phyloP scores from a whole-genome alignment of 2,329 filamentous ascomycete species.

The Aureobasidium sp. region DNA sequence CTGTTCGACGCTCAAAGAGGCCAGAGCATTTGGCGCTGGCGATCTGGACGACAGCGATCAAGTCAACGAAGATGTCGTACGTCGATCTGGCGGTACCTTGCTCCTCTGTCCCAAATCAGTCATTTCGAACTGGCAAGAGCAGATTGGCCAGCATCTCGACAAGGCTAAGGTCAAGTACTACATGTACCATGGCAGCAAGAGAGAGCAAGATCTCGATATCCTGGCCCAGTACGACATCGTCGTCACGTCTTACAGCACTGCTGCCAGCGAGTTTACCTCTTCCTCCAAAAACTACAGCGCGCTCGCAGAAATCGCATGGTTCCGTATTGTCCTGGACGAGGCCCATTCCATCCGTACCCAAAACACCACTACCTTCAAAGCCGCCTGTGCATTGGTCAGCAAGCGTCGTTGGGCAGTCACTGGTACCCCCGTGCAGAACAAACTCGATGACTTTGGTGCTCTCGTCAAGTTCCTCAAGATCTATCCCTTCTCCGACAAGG shows the following conservation, averaged over 20 bases:
- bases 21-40: slow-evolving; percentile 52
- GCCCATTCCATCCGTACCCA: slow-evolving; percentile 91
- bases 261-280: slow-evolving; percentile 58
- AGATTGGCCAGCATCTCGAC: slow-evolving; percentile 74
- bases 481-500: slow-evolving; percentile 72
- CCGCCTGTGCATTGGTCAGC: slow-evolving; percentile 70
- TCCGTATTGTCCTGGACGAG: slow-evolving; percentile 88
- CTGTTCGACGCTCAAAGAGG: slow-evolving; percentile 54
- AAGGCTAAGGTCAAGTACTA: slow-evolving; percentile 60
- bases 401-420: slow-evolving; percentile 93
- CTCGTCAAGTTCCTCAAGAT: slow-evolving; percentile 78
- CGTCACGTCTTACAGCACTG: slow-evolving; percentile 86
- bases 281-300: slow-evolving; percentile 44
- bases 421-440: slow-evolving; percentile 91
- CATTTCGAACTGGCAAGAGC: slow-evolving; percentile 88
- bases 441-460: slow-evolving; percentile 79
- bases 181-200: slow-evolving; percentile 76
- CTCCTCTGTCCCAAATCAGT: slow-evolving; percentile 86
- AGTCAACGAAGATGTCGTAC: slow-evolving; percentile 35
- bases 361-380: slow-evolving; percentile 71
- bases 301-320: slow-evolving; percentile 76
- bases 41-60: slow-evolving; percentile 28
- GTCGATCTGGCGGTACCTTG: slow-evolving; percentile 71
- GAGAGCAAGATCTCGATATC: slow-evolving; percentile 59
- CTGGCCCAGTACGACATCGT: slow-evolving; percentile 73